Conservation (phyloP, 169 alveolate genomes). For the Eimeria falciformis region DNA sequence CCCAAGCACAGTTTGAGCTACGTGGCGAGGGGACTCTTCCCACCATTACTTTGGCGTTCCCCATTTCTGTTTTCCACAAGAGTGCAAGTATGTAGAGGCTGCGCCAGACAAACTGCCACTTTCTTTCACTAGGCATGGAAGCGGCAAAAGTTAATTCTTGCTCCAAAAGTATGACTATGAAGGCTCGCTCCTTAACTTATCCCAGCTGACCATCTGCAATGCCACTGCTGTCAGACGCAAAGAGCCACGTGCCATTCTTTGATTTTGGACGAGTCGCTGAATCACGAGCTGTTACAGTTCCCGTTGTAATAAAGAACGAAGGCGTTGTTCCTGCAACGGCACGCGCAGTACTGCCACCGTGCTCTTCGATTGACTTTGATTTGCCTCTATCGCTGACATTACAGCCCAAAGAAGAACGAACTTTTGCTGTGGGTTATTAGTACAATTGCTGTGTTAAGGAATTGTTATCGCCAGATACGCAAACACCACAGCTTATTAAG, state of each 20-base stretch:
- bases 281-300: constrained; percentile 84
- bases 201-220: background rate
- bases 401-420: constrained; percentile 71
- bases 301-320: constrained; percentile 86
- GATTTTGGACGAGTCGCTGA: constrained; percentile 92
- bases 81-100: constrained; percentile 79
- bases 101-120: background rate
- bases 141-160: too few relatives aligned
- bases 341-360: constrained; percentile 62
- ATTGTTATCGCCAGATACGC: too few relatives aligned
- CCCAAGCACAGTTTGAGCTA: constrained; percentile 89
- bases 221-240: constrained; percentile 9
- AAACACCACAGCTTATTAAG: too few relatives aligned
- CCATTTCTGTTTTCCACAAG: constrained; percentile 29
- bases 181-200: too few relatives aligned
- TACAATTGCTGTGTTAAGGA: too few relatives aligned
- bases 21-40: constrained; percentile 97
- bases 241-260: constrained; percentile 83
- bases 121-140: too few relatives aligned
- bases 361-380: constrained; percentile 69
- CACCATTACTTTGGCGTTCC: constrained; percentile 84
- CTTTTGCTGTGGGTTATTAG: constrained; percentile 68
- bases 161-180: too few relatives aligned
- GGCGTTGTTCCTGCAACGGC: constrained; percentile 89
- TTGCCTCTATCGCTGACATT: constrained; percentile 76